Evolutionary conservation across 768 basidiomycete species (phyloP).

Genomic region (Leucocoprinus sp.): DNA sequence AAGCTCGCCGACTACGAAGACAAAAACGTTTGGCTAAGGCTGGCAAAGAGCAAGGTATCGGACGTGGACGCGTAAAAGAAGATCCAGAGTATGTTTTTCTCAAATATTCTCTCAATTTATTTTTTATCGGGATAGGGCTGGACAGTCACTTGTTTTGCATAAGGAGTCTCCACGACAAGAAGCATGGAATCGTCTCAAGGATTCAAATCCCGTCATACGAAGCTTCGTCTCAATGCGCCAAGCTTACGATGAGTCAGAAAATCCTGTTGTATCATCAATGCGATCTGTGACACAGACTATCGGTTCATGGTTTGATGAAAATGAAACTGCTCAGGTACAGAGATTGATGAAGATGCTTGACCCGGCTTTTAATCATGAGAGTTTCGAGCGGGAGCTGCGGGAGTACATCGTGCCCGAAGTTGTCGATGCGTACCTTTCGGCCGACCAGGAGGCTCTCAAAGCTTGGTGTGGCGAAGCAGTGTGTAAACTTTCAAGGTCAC

Average conservation of each 20-base stretch:
- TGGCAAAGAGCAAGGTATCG: slow-evolving; percentile 59
- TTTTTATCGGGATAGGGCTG: slow-evolving; percentile 49
- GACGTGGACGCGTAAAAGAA: slow-evolving; percentile 48
- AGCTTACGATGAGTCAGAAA: slow-evolving; percentile 87
- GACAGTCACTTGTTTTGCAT: slow-evolving; percentile 76
- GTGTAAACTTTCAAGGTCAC: slow-evolving; percentile 22
- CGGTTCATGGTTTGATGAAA: slow-evolving; percentile 93
- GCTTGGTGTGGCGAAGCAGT: slow-evolving; percentile 97
- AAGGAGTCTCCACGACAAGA: slow-evolving; percentile 74
- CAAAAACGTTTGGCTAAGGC: slow-evolving; percentile 80
- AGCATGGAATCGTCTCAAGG: slow-evolving; percentile 73
- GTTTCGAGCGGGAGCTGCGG: slow-evolving; percentile 81
- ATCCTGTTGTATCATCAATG: slow-evolving; percentile 73
- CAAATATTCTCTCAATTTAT: slow-evolving; percentile 4
- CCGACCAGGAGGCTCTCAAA: slow-evolving; percentile 77
- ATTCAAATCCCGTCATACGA: slow-evolving; percentile 70
- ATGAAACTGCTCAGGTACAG: slow-evolving; percentile 94
- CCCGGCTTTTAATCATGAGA: slow-evolving; percentile 77
- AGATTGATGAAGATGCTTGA: slow-evolving; percentile 84
- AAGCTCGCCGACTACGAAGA: slow-evolving; percentile 73
- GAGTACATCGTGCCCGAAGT: slow-evolving; percentile 98
- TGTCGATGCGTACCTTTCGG: slow-evolving; percentile 90
- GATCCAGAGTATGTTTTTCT: slow-evolving; percentile 66
- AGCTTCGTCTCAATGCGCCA: slow-evolving; percentile 50
- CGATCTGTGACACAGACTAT: slow-evolving; percentile 80